Percentiles rank a stretch among this genome's conserved stretches.
phyloP scores from a whole-genome alignment of 495 filamentous ascomycete genomes.

The Staphylotrichum tortipilum region DNA sequence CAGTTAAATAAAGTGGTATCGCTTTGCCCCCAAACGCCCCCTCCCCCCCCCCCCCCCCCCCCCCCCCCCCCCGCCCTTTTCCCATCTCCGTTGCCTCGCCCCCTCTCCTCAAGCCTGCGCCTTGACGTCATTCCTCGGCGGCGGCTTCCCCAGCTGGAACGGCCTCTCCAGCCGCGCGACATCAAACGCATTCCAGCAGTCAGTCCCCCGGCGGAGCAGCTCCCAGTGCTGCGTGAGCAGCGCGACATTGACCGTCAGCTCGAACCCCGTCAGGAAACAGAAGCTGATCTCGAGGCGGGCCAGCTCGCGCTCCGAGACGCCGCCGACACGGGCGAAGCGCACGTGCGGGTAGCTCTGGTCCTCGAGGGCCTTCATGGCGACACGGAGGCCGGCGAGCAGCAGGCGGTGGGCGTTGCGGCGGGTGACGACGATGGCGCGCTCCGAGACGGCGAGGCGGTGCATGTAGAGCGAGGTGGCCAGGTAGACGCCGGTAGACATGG shows the following conservation, averaged over 20 bases:
- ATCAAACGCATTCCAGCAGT: constrained; percentile 18
- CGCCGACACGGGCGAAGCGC: constrained; percentile 81
- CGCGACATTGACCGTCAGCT: constrained; percentile 61
- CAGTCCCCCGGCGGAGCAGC: constrained; percentile 31
- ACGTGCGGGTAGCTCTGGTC: constrained; percentile 78
- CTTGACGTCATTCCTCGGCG: background rate
- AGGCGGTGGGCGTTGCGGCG: constrained; percentile 79
- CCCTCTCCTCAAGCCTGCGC: too few relatives aligned
- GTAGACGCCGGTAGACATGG: constrained; percentile 92
- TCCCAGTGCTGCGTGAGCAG: constrained; percentile 50
- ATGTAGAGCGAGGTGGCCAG: constrained; percentile 91
- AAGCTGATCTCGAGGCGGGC: constrained; percentile 82
- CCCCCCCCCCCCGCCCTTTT: too few relatives aligned
- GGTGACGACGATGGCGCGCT: constrained; percentile 66
- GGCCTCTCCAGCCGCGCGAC: background rate
- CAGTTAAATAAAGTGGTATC: too few relatives aligned
- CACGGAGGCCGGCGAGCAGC: constrained; percentile 70
- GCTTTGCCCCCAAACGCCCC: too few relatives aligned
- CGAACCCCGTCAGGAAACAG: constrained; percentile 76
- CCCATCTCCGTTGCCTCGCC: too few relatives aligned
- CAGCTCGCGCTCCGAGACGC: constrained; percentile 71
- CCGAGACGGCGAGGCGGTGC: constrained; percentile 63
- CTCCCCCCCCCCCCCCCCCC: too few relatives aligned
- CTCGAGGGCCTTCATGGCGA: constrained; percentile 89
- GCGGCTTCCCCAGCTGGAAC: constrained; percentile 7